phyloP scores from a whole-genome alignment of 2,329 filamentous ascomycete species.

The Byssochlamys sp. region DNA sequence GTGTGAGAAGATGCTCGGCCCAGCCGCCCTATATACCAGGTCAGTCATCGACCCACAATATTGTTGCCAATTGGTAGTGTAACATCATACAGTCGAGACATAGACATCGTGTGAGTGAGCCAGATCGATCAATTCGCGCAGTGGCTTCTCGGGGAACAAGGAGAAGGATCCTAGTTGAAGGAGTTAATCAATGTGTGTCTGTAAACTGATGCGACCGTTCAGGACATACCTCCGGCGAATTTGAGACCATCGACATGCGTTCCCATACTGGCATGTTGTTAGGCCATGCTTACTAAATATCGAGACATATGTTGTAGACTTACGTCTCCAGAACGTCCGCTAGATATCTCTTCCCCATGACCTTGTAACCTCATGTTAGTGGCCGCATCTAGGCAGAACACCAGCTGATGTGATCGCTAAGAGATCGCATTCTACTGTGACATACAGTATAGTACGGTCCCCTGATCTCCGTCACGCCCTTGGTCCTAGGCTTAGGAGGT shows the following conservation, averaged over 20 bases:
- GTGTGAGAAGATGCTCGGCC: constrained; percentile 45
- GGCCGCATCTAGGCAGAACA: not conserved
- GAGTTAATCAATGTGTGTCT: not conserved
- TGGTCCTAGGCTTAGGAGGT: constrained; percentile 40
- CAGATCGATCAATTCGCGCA: constrained; percentile 41
- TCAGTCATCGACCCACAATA: not conserved
- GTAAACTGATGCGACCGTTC: not conserved
- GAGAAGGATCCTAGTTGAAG: constrained; percentile 38
- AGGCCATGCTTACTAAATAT: not conserved
- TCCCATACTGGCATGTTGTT: constrained; percentile 37
- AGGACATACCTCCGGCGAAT: constrained; percentile 38
- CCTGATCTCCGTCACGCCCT: constrained; percentile 46
- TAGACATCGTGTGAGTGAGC: constrained; percentile 43
- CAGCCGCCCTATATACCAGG: constrained; percentile 37
- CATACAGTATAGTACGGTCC: constrained; percentile 46
- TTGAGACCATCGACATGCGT: constrained; percentile 48
- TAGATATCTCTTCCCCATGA: constrained; percentile 45
- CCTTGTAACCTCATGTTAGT: constrained; percentile 13
- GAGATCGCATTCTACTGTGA: not conserved
- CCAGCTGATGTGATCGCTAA: not conserved
- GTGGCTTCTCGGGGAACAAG: constrained; percentile 37
- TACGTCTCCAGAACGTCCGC: constrained; percentile 46
- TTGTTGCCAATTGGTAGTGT: not conserved
- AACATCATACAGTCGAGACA: constrained; percentile 39
- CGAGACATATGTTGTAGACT: constrained; percentile 6